Conservation (phyloP, 495 filamentous ascomycete species). For the Aspergillus sparsus region DNA sequence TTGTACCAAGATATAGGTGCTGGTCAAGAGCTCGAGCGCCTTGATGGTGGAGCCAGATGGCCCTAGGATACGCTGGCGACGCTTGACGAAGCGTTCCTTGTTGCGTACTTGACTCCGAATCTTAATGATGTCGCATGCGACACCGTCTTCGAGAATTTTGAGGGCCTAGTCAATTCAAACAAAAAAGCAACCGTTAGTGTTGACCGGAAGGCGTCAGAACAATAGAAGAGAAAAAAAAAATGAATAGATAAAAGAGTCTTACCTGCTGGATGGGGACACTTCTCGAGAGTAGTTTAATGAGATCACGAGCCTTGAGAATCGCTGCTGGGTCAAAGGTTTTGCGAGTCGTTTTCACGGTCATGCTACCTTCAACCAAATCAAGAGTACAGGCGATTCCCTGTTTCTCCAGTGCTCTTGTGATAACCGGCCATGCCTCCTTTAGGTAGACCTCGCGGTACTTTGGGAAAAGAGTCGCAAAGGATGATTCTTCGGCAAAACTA, state of each 20-base stretch:
- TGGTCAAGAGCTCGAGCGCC: slow-evolving; percentile 91
- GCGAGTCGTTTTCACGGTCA: slow-evolving; percentile 92
- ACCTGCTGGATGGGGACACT: slow-evolving; percentile 87
- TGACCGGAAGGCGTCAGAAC: slow-evolving; percentile 1
- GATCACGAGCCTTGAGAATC: slow-evolving; percentile 90
- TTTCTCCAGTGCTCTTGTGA: slow-evolving; percentile 80
- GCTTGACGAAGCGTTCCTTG: slow-evolving; percentile 96
- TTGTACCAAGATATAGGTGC: slow-evolving; percentile 93
- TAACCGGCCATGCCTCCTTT: slow-evolving; percentile 83
- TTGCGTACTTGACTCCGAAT: slow-evolving; percentile 86
- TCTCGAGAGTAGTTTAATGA: slow-evolving; percentile 89
- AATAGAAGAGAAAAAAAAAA: neutral
- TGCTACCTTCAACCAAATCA: slow-evolving; percentile 92
- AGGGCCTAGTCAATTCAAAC: slow-evolving; percentile 55
- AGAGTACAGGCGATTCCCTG: slow-evolving; percentile 82
- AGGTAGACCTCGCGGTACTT: slow-evolving; percentile 97
- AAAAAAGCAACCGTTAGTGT: neutral
- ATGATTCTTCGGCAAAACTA: slow-evolving; percentile 88
- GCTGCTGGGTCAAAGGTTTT: slow-evolving; percentile 94
- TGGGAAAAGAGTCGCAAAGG: slow-evolving; percentile 89
- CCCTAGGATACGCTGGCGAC: slow-evolving; percentile 87
- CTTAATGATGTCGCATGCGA: slow-evolving; percentile 93
- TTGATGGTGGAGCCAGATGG: slow-evolving; percentile 85
- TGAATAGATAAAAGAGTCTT: slow-evolving; percentile 7
- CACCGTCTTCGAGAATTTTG: slow-evolving; percentile 89